phyloP scores from a whole-genome alignment of 1,284 basidiomycete genomes.

The Omphalotus olearius region DNA sequence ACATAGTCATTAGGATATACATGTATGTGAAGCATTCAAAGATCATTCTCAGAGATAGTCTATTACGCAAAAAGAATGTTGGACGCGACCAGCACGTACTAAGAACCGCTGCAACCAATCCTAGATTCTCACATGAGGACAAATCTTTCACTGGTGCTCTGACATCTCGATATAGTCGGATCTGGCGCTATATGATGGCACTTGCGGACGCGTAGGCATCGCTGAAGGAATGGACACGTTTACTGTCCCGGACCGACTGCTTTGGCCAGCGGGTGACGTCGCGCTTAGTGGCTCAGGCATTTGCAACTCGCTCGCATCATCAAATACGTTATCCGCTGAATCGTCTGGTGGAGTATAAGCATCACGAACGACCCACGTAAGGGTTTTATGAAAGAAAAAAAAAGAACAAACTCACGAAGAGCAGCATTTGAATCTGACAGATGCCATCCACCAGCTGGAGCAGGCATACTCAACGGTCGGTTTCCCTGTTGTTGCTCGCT shows the following conservation, averaged over 20 bases:
- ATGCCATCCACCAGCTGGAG: slow-evolving; percentile 40
- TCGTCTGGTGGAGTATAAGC: slow-evolving; percentile 33
- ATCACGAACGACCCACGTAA: too few species aligned
- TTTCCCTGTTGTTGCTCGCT: slow-evolving; percentile 29
- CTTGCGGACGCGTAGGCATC: slow-evolving; percentile 14
- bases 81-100: not conserved
- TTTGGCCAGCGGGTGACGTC: not conserved
- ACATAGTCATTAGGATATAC: too few species aligned
- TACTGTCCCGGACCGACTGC: not conserved
- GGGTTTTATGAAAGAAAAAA: not conserved
- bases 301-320: slow-evolving; percentile 21
- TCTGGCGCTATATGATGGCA: not conserved
- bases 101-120: not conserved
- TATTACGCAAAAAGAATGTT: not conserved
- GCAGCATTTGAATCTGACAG: slow-evolving; percentile 49
- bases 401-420: slow-evolving; percentile 39
- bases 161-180: slow-evolving; percentile 30
- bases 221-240: slow-evolving; percentile 14
- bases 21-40: too few species aligned
- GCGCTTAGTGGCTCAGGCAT: slow-evolving; percentile 28
- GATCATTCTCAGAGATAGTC: not conserved
- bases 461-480: slow-evolving; percentile 17
- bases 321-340: slow-evolving; percentile 33
- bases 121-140: not conserved
- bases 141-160: slow-evolving; percentile 3